Evolutionary conservation across 2,329 filamentous ascomycete genomes (phyloP).

Genomic region (Ceratocystis diversiconidia): DNA sequence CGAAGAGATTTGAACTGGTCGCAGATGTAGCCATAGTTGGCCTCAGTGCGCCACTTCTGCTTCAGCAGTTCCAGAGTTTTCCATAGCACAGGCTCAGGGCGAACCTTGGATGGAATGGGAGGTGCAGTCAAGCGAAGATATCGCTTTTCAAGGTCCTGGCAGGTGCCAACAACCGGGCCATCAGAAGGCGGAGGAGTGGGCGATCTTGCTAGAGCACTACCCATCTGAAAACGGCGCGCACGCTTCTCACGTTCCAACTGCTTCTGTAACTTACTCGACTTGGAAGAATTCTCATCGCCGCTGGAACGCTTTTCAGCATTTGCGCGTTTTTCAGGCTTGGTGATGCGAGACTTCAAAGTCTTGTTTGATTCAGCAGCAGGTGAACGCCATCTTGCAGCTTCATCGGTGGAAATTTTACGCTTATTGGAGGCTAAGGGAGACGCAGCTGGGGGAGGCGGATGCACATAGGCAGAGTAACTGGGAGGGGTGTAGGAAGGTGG

Average conservation of each 20-base stretch:
- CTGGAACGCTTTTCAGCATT: slow-evolving; percentile 27
- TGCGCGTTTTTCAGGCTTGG: slow-evolving; percentile 30
- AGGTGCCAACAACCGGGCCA: slow-evolving; percentile 73
- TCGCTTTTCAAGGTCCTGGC: slow-evolving; percentile 73
- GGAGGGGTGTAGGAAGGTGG: slow-evolving; percentile 18
- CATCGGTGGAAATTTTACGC: slow-evolving; percentile 43
- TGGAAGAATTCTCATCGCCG: slow-evolving; percentile 35
- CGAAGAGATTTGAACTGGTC: slow-evolving; percentile 98
- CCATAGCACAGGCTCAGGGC: slow-evolving; percentile 64
- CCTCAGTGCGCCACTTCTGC: slow-evolving; percentile 85
- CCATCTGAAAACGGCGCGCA: slow-evolving; percentile 68
- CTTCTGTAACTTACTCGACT: slow-evolving; percentile 73
- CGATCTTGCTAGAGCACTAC: slow-evolving; percentile 38
- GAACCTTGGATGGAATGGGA: slow-evolving; percentile 76
- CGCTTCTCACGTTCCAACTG: slow-evolving; percentile 79
- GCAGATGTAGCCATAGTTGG: slow-evolving; percentile 95
- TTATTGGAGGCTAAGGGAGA: slow-evolving; percentile 23
- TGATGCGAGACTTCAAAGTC: slow-evolving; percentile 19
- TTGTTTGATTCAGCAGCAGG: slow-evolving; percentile 10
- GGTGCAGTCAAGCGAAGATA: slow-evolving; percentile 88
- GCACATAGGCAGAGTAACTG: slow-evolving; percentile 21
- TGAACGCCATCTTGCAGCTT: slow-evolving; percentile 35
- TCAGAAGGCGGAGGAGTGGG: slow-evolving; percentile 42
- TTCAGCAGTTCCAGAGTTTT: slow-evolving; percentile 80
- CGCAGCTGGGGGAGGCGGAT: not conserved